Percentiles rank a stretch among this genome's conserved stretches.
Conservation (phyloP, 1,284 basidiomycete genomes). For the Austroboletus novae-zelandiae region DNA sequence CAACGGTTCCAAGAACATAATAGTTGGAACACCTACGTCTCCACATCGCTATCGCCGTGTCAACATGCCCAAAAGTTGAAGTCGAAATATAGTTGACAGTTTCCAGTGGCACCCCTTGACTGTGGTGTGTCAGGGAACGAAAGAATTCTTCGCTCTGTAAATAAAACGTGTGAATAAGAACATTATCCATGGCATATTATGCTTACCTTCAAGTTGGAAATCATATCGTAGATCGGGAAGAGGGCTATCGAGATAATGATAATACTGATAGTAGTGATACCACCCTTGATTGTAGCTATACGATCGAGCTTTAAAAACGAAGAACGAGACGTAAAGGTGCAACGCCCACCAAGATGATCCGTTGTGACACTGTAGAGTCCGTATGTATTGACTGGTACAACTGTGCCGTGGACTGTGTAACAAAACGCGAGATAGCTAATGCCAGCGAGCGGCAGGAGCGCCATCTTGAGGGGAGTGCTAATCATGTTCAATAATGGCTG, state of each 20-base stretch:
- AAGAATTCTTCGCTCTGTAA: constrained; percentile 32
- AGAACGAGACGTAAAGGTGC: neutral
- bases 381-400: constrained; percentile 24
- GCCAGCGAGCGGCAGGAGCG: constrained; percentile 24
- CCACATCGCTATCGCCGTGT: constrained; percentile 15
- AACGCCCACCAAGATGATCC: constrained; percentile 19
- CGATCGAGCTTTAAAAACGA: neutral
- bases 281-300: constrained; percentile 26
- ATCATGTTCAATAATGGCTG: constrained; percentile 7
- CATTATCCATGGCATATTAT: neutral
- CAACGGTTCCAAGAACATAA: constrained; percentile 21
- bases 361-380: constrained; percentile 17
- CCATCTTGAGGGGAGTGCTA: constrained; percentile 13
- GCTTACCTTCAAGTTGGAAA: constrained; percentile 21
- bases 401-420: constrained; percentile 24
- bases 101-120: constrained; percentile 22
- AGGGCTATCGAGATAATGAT: constrained; percentile 28
- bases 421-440: constrained; percentile 29
- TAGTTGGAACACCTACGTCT: constrained; percentile 23
- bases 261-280: constrained; percentile 29
- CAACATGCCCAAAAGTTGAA: constrained; percentile 22
- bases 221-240: constrained; percentile 17
- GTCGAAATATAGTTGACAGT: constrained; percentile 25
- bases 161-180: neutral
- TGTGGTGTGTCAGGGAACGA: constrained; percentile 14